Evolutionary conservation across 2,329 filamentous ascomycete genomes (phyloP), one percentile per base, ranked within the genome.

Genomic region (Lasiodiplodia sp.): DNA sequence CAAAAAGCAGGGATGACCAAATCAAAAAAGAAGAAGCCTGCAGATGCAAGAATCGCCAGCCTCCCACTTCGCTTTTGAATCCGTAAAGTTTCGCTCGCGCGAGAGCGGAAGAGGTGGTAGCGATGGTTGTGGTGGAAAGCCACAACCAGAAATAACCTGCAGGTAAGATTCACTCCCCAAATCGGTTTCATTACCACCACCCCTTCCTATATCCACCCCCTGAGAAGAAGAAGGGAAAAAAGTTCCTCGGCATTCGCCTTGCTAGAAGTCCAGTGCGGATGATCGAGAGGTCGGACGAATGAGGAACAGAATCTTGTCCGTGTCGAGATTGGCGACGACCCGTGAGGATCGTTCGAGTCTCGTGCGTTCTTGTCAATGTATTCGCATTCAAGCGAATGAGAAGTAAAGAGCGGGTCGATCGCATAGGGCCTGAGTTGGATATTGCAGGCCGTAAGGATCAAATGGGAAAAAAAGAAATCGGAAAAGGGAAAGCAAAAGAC

Each of bases 361-460:
- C 12, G 40, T 14, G 21, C 16, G 28, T n/a, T 5, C 5, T 31
- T 40, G n/a, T 28, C 57, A 12, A 51, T 28, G 51, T 21, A 21
- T 28, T n/a, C 56, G 37, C 21, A 1, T 18, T 23, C 11, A 37
- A 40, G 4, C n/a, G 28, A 23, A 47, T 21, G 34, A 12, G 12
- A 34, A 34, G n/a, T 34, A 63, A 51, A 51, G 58, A 63, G 38
- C 51, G 58, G 28, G 21, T 23, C 21, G 58, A 51, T 37, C 58
- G 18, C 28, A 28, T 56, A n/a, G 28, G 40, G 40, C 23, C 11
- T 63, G 58, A 51, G 58, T 63, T 51, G 58, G 58, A 51, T 51
- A 63, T 63, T 34, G 40, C 40, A 63, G 31, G 8, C 40, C 44
- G 14, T 28, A 37, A 28, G 25, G 25, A 63, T 44, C 62, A 38